phyloP scores from a whole-genome alignment of 148 eudicot genomes.

The Rhododendron williamsianum region DNA sequence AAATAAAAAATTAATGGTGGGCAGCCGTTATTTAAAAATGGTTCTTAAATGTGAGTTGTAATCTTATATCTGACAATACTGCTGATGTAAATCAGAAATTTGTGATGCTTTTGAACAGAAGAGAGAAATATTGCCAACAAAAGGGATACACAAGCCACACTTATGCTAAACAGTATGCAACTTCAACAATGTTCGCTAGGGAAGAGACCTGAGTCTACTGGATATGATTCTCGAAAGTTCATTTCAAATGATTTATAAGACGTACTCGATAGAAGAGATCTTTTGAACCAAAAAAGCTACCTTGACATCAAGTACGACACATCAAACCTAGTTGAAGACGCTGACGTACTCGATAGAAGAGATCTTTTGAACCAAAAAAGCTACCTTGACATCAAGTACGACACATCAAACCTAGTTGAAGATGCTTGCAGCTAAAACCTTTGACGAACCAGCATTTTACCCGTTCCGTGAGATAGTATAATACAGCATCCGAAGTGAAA shows the following conservation, averaged over 20 bases:
- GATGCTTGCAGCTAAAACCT: not conserved
- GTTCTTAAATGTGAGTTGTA: not conserved
- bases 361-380: not conserved
- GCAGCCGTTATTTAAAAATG: not conserved
- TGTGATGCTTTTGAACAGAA: not conserved
- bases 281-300: not conserved
- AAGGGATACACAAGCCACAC: not conserved
- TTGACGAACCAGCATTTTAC: not conserved
- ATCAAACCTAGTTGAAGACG: not conserved
- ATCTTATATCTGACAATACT: not conserved
- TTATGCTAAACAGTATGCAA: not conserved
- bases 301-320: not conserved
- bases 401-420: not conserved
- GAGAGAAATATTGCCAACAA: not conserved
- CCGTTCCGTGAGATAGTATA: not conserved
- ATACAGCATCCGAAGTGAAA: not conserved
- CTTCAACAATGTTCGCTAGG: too few species aligned
- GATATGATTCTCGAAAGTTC: not conserved
- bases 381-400: not conserved
- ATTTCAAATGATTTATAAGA: not conserved
- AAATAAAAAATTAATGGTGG: not conserved
- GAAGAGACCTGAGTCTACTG: not conserved
- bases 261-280: not conserved
- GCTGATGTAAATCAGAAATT: not conserved
- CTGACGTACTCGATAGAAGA: too few species aligned